Conservation (phyloP, 2,329 filamentous ascomycete species). For the Pseudogymnoascus sp. region DNA sequence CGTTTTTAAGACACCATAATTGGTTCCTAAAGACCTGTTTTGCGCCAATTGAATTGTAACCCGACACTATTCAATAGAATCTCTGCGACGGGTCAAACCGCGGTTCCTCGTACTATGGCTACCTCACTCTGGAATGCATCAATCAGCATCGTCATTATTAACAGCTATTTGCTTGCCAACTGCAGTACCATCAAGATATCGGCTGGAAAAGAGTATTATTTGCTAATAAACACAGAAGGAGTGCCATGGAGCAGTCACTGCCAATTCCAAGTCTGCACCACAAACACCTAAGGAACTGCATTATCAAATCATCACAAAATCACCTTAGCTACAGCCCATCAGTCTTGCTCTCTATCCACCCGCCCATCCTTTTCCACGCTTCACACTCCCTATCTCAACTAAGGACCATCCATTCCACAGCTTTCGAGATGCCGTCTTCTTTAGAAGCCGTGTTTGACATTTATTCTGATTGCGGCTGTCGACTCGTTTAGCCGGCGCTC, state of each 20-base stretch:
- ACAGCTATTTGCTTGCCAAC: not conserved
- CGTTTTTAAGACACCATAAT: not conserved
- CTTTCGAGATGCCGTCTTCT: conserved; percentile 1
- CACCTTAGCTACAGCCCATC: conserved; percentile 1
- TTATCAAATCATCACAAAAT: conserved; percentile 3
- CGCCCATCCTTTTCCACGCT: not conserved
- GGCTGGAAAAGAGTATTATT: not conserved
- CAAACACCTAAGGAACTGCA: not conserved
- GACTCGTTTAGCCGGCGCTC: not conserved
- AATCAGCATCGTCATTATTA: not conserved
- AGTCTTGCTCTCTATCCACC: not conserved
- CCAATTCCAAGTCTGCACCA: not conserved
- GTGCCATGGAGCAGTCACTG: not conserved
- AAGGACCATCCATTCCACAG: not conserved
- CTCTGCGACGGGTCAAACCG: not conserved
- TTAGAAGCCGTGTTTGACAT: not conserved
- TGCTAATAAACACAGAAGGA: not conserved
- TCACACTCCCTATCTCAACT: not conserved
- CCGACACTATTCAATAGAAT: not conserved
- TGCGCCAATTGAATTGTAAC: not conserved
- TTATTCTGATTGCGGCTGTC: not conserved
- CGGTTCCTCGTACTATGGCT: not conserved
- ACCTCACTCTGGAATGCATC: too few species aligned
- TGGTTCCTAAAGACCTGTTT: not conserved
- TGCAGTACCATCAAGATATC: not conserved